These are phyloP conservation scores for Malus sieversii DNA, from an alignment of 306 rosid species.

Conservation along the genomic window DNA sequence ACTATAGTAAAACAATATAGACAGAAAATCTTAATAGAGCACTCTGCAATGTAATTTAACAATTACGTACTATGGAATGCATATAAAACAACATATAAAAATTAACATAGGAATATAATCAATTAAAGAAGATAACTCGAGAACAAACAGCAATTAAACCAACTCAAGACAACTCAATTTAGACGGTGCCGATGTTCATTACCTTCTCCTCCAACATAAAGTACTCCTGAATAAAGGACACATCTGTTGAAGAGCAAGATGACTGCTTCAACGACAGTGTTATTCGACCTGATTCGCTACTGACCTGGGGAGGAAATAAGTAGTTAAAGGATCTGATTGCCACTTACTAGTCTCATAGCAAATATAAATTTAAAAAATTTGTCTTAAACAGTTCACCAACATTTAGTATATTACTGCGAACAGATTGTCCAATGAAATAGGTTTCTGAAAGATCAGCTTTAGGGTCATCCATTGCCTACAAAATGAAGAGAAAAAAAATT, in stretches of 20 bases:
- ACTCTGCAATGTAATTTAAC: background rate
- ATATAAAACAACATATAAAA: background rate
- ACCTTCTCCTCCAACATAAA: conserved; percentile 81
- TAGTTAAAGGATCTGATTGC: background rate
- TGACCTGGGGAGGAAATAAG: conserved; percentile 39
- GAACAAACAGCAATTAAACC: background rate
- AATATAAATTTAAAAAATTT: background rate
- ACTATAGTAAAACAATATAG: background rate
- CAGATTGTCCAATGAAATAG: conserved; percentile 85
- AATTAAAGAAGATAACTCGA: background rate
- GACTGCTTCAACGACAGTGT: conserved; percentile 77
- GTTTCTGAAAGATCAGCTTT: conserved; percentile 59
- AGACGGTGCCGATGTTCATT: background rate
- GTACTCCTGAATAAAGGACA: conserved; percentile 72
- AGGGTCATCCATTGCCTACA: conserved; percentile 65
- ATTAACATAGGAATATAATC: background rate
- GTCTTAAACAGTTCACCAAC: conserved; percentile 45
- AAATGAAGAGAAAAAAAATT: background rate
- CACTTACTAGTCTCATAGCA: conserved; percentile 5
- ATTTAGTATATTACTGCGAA: conserved; percentile 62
- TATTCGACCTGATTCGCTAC: conserved; percentile 53
- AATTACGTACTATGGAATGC: background rate
- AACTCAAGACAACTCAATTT: background rate
- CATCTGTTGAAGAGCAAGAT: conserved; percentile 67
- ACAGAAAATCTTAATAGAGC: background rate